A percentile compares a stretch with the other conserved stretches of the same genome.
phyloP scores from a whole-genome alignment of 306 rosid species.

The Mimosa pudica region DNA sequence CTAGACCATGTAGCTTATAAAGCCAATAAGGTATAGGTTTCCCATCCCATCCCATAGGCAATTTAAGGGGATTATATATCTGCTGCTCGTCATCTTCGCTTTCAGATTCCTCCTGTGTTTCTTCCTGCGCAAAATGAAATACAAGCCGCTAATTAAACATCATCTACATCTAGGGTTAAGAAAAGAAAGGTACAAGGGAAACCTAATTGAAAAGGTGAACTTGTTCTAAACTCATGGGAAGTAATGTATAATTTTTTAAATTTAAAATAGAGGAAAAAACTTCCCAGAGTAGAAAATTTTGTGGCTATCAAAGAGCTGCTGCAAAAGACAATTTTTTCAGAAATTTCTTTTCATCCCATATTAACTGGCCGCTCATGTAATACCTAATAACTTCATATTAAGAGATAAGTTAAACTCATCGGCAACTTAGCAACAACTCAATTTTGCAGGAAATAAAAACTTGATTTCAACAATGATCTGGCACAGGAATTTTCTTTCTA shows the following conservation, averaged over 20 bases:
- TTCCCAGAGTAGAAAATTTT: not conserved
- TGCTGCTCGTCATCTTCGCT: slow-evolving; percentile 98
- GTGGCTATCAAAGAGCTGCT: not conserved
- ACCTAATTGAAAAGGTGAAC: not conserved
- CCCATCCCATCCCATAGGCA: slow-evolving; percentile 99
- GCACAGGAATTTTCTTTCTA: not conserved
- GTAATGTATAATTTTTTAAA: slow-evolving; percentile 2
- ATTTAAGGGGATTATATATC: slow-evolving; percentile 94
- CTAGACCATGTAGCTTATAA: slow-evolving; percentile 96
- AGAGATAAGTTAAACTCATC: not conserved
- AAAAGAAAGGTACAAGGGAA: slow-evolving; percentile 8
- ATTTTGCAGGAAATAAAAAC: not conserved
- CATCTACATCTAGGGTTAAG: slow-evolving; percentile 1
- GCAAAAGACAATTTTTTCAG: not conserved
- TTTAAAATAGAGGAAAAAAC: not conserved
- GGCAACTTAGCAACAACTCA: not conserved
- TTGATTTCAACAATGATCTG: not conserved
- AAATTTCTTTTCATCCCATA: not conserved
- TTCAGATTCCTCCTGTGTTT: slow-evolving; percentile 85
- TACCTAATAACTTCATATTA: not conserved
- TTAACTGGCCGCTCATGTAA: not conserved
- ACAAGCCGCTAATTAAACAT: not conserved
- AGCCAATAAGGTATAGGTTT: slow-evolving; percentile 99
- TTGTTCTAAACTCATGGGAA: slow-evolving; percentile 5
- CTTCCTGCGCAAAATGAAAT: slow-evolving; percentile 62